phyloP scores from a whole-genome alignment of 495 filamentous ascomycete genomes.

The Niebla homalea region DNA sequence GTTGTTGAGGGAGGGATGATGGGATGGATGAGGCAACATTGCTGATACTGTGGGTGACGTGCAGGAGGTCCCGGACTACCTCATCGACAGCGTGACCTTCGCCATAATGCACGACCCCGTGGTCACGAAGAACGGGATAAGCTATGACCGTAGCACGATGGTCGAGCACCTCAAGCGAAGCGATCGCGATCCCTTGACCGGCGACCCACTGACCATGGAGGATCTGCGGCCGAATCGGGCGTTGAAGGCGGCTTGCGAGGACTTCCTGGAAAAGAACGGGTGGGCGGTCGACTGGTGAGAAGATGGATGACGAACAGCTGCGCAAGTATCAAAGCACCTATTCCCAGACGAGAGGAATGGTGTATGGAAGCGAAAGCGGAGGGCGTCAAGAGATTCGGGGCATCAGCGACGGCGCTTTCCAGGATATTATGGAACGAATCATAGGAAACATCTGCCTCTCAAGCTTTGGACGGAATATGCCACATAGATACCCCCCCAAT shows the following conservation, averaged over 20 bases:
- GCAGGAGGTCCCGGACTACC: constrained; percentile 68
- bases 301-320: no score
- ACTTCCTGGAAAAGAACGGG: constrained; percentile 75
- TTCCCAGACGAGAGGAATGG: not conserved
- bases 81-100: constrained; percentile 83
- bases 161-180: constrained; percentile 69
- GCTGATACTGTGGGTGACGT: constrained; percentile 8
- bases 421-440: not conserved
- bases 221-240: constrained; percentile 79
- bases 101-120: constrained; percentile 88
- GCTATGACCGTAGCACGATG: constrained; percentile 81
- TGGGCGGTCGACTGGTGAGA: constrained; percentile 87
- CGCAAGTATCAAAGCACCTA: no score
- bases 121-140: constrained; percentile 73
- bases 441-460: not conserved
- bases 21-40: not conserved
- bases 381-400: not conserved
- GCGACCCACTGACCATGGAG: constrained; percentile 50
- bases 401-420: not conserved
- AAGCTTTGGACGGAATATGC: no score
- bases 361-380: not conserved
- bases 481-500: not conserved
- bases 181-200: constrained; percentile 68
- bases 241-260: constrained; percentile 69
- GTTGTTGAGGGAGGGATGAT: no score